Percentiles rank a stretch among this genome's conserved stretches.
phyloP scores from a whole-genome alignment of 352 stramenopile genomes.

The Phytophthora quininea region DNA sequence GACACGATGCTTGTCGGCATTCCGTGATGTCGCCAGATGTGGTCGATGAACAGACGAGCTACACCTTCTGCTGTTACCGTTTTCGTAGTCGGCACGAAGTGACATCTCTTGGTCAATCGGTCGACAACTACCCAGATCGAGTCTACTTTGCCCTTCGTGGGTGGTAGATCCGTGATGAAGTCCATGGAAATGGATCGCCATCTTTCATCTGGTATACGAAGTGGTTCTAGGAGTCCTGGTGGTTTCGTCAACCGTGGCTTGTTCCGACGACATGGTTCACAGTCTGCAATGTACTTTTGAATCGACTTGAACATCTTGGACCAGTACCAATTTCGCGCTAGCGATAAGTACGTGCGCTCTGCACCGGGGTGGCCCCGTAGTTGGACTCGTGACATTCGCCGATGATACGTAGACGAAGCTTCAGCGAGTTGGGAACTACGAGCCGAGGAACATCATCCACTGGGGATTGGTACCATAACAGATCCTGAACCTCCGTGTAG shows the following conservation, averaged over 20 bases:
- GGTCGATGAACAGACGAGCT: constrained; percentile 6
- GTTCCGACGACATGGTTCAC: not conserved
- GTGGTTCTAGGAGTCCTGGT: not conserved
- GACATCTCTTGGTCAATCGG: constrained; percentile 12
- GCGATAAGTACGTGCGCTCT: constrained; percentile 3
- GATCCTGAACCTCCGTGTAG: not conserved
- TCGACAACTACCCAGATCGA: constrained; percentile 19
- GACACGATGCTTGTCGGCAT: constrained; percentile 15
- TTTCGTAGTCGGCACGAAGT: constrained; percentile 5
- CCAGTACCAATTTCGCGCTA: not conserved
- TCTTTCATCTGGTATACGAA: constrained; percentile 3
- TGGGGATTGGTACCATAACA: not conserved
- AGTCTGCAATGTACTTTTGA: constrained; percentile 1
- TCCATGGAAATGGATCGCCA: constrained; percentile 16
- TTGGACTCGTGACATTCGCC: not conserved
- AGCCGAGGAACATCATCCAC: not conserved
- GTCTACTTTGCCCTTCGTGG: constrained; percentile 2
- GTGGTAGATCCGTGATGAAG: constrained; percentile 15
- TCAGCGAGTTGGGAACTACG: not conserved
- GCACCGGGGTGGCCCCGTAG: too few species aligned
- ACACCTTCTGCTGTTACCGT: constrained; percentile 12
- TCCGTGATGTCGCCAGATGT: too few species aligned
- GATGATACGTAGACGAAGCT: not conserved
- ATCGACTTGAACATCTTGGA: constrained; percentile 4
- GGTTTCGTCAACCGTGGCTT: constrained; percentile 4